Percentiles rank a stretch among this genome's conserved stretches.
Evolutionary conservation across 2,329 filamentous ascomycete genomes (phyloP).

Genomic region (Aspergillus sp.): DNA sequence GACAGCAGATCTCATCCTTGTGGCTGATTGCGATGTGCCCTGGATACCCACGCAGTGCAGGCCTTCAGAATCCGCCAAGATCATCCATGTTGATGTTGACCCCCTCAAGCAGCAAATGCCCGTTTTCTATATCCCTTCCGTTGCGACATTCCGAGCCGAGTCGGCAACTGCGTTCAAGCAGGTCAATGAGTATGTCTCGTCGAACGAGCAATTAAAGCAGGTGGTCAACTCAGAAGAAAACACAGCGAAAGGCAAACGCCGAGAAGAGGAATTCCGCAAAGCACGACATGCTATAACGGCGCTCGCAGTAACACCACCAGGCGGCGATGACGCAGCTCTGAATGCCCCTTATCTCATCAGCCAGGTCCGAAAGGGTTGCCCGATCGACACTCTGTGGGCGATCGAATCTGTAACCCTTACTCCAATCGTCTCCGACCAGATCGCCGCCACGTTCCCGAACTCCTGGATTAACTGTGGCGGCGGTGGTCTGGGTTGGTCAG

Average conservation of each 20-base stretch:
- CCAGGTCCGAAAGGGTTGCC: slow-evolving; percentile 57
- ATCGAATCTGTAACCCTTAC: slow-evolving; percentile 78
- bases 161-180: slow-evolving; percentile 66
- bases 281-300: slow-evolving; percentile 52
- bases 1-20: slow-evolving; percentile 78
- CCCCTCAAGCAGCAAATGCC: slow-evolving; percentile 72
- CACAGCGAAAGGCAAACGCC: slow-evolving; percentile 51
- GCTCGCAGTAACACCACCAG: slow-evolving; percentile 56
- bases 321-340: slow-evolving; percentile 60
- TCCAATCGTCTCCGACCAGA: slow-evolving; percentile 65
- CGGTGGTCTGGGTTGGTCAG: slow-evolving; percentile 78
- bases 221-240: slow-evolving; percentile 45
- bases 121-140: slow-evolving; percentile 68
- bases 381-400: slow-evolving; percentile 69
- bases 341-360: slow-evolving; percentile 61
- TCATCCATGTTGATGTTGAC: slow-evolving; percentile 67
- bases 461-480: slow-evolving; percentile 81
- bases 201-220: slow-evolving; percentile 44
- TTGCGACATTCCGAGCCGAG: slow-evolving; percentile 67
- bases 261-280: slow-evolving; percentile 59
- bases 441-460: slow-evolving; percentile 66
- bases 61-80: slow-evolving; percentile 56
- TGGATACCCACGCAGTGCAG: slow-evolving; percentile 81
- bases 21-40: slow-evolving; percentile 86
- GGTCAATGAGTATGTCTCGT: slow-evolving; percentile 61